Percentiles rank a stretch among this genome's conserved stretches.
Evolutionary conservation across 2,329 filamentous ascomycete genomes (phyloP).

Genomic region (Orbilia brochopaga): DNA sequence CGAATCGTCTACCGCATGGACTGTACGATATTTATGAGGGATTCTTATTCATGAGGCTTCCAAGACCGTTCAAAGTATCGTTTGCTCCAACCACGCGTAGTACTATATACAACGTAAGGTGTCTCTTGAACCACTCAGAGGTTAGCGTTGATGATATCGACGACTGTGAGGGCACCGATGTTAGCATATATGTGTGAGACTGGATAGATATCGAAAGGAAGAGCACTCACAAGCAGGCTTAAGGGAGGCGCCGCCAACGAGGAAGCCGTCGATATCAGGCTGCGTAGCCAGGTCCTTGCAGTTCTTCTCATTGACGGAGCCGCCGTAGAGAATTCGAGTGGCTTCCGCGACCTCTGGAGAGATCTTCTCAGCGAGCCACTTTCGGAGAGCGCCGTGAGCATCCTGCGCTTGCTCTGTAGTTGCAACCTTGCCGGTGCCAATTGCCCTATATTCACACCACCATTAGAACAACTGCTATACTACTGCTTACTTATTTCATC

Average conservation of each 20-base stretch:
- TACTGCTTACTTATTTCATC: not conserved
- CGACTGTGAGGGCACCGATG: constrained; percentile 29
- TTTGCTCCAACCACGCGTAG: constrained; percentile 25
- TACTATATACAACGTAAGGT: constrained; percentile 39
- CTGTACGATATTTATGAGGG: constrained; percentile 49
- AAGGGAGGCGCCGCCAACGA: constrained; percentile 49
- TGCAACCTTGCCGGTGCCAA: constrained; percentile 76
- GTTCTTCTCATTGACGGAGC: constrained; percentile 98
- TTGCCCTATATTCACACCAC: constrained; percentile 62
- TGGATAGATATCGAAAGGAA: not conserved
- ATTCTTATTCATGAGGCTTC: constrained; percentile 12
- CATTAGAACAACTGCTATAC: constrained; percentile 9
- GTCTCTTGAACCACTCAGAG: constrained; percentile 17
- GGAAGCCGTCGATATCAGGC: constrained; percentile 91
- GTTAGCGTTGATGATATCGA: constrained; percentile 49
- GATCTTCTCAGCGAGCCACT: constrained; percentile 79
- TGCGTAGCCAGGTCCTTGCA: constrained; percentile 89
- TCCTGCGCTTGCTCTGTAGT: constrained; percentile 76
- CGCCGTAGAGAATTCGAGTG: constrained; percentile 94
- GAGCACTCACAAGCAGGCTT: constrained; percentile 45
- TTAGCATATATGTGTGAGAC: not conserved
- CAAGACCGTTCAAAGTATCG: constrained; percentile 21
- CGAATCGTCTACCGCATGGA: constrained; percentile 25
- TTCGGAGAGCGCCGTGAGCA: constrained; percentile 87
- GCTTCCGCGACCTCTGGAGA: constrained; percentile 76